These are phyloP conservation scores for Lepiota brunneoincarnata DNA, from an alignment of 768 basidiomycete species.

Conservation along the genomic window DNA sequence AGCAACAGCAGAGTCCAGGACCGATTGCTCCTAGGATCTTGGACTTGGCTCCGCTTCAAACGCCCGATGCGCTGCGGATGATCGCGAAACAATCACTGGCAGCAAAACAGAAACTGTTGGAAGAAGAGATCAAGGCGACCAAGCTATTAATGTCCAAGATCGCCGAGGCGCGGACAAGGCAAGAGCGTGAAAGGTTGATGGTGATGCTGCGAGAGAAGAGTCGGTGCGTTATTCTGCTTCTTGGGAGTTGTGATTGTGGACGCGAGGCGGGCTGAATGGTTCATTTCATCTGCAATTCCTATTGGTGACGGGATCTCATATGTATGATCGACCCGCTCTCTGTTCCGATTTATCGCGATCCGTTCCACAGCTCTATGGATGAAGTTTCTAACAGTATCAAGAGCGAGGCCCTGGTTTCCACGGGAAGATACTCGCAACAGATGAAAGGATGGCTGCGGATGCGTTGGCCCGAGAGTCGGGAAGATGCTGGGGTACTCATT, in stretches of 20 bases:
- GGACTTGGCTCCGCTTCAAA: neutral
- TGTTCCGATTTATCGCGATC: neutral
- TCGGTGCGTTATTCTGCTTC: constrained; percentile 43
- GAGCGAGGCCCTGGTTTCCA: constrained; percentile 1
- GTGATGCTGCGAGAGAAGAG: constrained; percentile 45
- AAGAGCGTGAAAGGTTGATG: constrained; percentile 47
- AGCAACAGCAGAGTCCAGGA: neutral
- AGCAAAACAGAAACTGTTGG: constrained; percentile 44
- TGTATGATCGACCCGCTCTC: neutral
- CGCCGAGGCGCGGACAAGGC: constrained; percentile 42
- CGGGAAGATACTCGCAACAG: constrained; percentile 9
- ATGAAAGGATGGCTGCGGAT: constrained; percentile 21
- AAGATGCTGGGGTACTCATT: constrained; percentile 41
- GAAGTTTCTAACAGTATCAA: constrained; percentile 11
- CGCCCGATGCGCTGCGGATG: neutral
- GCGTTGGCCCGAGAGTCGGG: constrained; percentile 45
- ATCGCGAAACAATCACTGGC: constrained; percentile 30
- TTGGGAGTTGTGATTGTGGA: constrained; percentile 10
- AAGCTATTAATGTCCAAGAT: constrained; percentile 49
- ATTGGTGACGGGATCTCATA: neutral
- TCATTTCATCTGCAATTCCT: constrained; percentile 16
- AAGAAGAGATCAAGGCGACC: constrained; percentile 51
- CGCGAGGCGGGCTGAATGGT: neutral
- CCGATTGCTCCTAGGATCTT: neutral
- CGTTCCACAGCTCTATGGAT: constrained; percentile 3